Conservation (phyloP, 108 stramenopile species). For the Cylindrotheca fusiformis region DNA sequence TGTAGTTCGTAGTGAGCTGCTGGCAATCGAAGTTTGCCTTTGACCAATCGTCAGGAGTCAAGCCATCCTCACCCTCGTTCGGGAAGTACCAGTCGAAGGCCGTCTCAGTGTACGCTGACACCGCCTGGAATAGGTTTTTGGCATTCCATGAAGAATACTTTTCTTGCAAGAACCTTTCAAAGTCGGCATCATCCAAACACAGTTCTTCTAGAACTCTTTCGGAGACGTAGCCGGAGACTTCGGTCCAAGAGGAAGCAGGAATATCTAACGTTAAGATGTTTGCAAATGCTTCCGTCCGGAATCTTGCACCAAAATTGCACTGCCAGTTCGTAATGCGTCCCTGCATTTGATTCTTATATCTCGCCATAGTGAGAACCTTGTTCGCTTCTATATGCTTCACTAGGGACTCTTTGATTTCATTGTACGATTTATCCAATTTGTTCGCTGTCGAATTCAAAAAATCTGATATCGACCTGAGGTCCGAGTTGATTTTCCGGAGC, state of each 20-base stretch:
- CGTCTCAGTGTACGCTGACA: neutral
- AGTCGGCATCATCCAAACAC: constrained; percentile 34
- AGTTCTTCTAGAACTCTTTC: constrained; percentile 33
- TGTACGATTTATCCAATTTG: constrained; percentile 9
- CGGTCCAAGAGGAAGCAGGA: neutral
- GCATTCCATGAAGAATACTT: neutral
- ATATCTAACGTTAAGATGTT: constrained; percentile 9
- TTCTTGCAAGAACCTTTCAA: constrained; percentile 11
- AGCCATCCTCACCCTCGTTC: constrained; percentile 1
- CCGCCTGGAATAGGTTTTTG: constrained; percentile 2
- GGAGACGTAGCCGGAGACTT: constrained; percentile 24
- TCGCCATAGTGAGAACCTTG: constrained; percentile 5
- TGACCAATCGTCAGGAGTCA: constrained; percentile 11
- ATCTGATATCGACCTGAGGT: constrained; percentile 7
- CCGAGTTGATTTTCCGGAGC: constrained; percentile 10
- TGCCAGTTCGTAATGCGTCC: constrained; percentile 28
- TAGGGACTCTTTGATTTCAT: constrained; percentile 18
- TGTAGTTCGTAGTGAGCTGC: neutral
- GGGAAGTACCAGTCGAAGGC: constrained; percentile 17
- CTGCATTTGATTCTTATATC: constrained; percentile 25
- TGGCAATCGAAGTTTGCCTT: constrained; percentile 9
- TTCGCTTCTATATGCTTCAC: constrained; percentile 25
- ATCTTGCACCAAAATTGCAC: constrained; percentile 28
- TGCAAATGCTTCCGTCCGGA: constrained; percentile 16
- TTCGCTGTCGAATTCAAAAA: constrained; percentile 38